Evolutionary conservation across 192 early-diverging fungal species (phyloP).

Genomic region (Lobosporangium transversale): DNA sequence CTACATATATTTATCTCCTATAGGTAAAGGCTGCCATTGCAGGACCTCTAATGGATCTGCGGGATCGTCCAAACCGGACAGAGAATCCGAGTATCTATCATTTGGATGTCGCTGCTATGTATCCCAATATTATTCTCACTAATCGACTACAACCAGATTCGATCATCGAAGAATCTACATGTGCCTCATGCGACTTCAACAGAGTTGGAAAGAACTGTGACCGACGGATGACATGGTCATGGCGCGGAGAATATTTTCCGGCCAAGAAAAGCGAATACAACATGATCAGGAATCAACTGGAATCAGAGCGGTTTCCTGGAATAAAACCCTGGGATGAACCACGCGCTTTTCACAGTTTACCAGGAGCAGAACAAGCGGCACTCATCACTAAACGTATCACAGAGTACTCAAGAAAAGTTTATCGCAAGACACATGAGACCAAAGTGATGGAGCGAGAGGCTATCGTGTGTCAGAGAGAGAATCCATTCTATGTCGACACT

Average conservation of each 20-base stretch:
- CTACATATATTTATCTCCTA: not conserved
- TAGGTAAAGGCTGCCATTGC: constrained; percentile 74
- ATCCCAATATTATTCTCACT: constrained; percentile 98
- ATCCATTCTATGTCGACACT: constrained; percentile 98
- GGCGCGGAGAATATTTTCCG: constrained; percentile 97
- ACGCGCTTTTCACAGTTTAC: constrained; percentile 75
- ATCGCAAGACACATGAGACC: constrained; percentile 84
- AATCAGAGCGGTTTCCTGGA: constrained; percentile 81
- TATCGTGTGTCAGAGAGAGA: constrained; percentile 96
- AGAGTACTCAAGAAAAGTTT: constrained; percentile 91
- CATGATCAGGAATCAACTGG: constrained; percentile 91
- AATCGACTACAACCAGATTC: constrained; percentile 98
- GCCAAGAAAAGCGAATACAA: constrained; percentile 84
- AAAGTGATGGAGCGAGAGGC: constrained; percentile 85
- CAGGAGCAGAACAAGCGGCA: constrained; percentile 71
- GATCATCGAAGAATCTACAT: constrained; percentile 87
- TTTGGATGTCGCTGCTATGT: constrained; percentile 99
- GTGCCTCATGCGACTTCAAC: constrained; percentile 95
- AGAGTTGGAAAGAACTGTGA: constrained; percentile 88
- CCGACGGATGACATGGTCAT: constrained; percentile 94
- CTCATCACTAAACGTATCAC: constrained; percentile 82
- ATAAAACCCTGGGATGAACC: constrained; percentile 61
- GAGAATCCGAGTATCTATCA: constrained; percentile 95
- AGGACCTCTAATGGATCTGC: constrained; percentile 70
- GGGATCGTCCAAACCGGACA: constrained; percentile 79